Conservation (phyloP, 257 asterid genomes). For the Fraxinus americana region DNA sequence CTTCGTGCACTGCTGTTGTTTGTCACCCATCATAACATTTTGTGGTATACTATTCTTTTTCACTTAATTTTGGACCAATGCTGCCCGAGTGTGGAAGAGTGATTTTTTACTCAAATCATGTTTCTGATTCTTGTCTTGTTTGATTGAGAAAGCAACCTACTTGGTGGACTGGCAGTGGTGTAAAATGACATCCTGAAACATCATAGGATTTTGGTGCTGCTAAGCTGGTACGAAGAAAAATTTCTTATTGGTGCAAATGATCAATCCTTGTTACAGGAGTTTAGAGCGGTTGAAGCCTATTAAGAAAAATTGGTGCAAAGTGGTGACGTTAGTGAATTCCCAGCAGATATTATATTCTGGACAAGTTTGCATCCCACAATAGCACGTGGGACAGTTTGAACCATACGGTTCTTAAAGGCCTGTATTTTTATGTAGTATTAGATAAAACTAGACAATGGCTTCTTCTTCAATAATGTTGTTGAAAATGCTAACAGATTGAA, state of each 20-base stretch:
- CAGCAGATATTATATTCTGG: background rate
- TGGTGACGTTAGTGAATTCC: background rate
- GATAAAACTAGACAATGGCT: background rate
- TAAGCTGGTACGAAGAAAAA: constrained; percentile 2
- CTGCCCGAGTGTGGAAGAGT: background rate
- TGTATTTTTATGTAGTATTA: background rate
- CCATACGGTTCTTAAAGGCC: background rate
- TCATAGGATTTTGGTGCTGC: background rate
- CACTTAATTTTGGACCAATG: constrained; percentile 1
- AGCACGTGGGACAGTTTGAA: background rate
- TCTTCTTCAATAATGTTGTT: background rate
- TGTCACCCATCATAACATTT: constrained; percentile 61
- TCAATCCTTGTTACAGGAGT: background rate
- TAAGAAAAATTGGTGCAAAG: background rate
- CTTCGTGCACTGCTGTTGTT: constrained; percentile 70
- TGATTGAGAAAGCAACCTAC: constrained; percentile 6
- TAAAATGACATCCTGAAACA: constrained; percentile 3
- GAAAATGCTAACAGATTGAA: background rate
- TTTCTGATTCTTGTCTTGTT: background rate
- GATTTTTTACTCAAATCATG: background rate
- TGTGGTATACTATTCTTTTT: background rate
- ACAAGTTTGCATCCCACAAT: background rate
- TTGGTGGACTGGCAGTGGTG: background rate
- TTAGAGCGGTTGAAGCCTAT: background rate
- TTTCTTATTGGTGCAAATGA: background rate